Conservation (phyloP, 148 eudicot species). For the Chenopodium suecicum region DNA sequence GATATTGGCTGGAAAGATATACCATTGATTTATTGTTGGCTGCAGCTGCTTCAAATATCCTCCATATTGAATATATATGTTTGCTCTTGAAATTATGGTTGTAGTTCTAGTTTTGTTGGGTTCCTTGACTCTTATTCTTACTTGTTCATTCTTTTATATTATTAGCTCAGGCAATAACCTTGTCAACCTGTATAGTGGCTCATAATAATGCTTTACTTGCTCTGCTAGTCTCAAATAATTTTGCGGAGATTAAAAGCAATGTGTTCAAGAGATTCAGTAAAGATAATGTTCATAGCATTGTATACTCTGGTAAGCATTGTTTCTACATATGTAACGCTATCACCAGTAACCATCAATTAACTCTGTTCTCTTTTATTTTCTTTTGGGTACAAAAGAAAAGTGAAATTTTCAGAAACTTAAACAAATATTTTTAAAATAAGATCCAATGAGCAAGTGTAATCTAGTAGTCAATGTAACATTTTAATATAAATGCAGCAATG, state of each 20-base stretch:
- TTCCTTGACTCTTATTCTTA: conserved; percentile 65
- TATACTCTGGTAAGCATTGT: conserved; percentile 64
- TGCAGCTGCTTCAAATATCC: conserved; percentile 84
- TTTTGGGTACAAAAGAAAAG: neutral
- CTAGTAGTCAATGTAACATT: neutral
- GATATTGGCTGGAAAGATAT: conserved; percentile 72
- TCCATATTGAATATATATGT: conserved; percentile 23
- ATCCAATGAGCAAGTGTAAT: neutral
- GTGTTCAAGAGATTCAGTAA: conserved; percentile 94
- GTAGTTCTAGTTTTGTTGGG: conserved; percentile 11
- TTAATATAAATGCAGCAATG: too few species aligned
- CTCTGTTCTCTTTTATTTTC: too few species aligned
- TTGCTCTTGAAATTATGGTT: conserved; percentile 4
- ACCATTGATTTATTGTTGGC: conserved; percentile 67
- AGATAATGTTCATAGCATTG: conserved; percentile 90
- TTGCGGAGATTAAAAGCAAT: conserved; percentile 94
- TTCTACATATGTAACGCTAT: conserved; percentile 11
- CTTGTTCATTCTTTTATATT: conserved; percentile 91
- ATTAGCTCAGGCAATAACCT: conserved; percentile 93
- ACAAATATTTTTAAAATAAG: neutral
- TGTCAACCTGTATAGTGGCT: conserved; percentile 97
- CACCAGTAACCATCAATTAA: neutral
- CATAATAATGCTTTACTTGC: conserved; percentile 94
- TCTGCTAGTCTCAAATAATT: conserved; percentile 88
- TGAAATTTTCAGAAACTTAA: neutral